Evolutionary conservation across 768 basidiomycete species (phyloP), one percentile per base, ranked within the genome.

Genomic region (Suillus clintonianus): DNA sequence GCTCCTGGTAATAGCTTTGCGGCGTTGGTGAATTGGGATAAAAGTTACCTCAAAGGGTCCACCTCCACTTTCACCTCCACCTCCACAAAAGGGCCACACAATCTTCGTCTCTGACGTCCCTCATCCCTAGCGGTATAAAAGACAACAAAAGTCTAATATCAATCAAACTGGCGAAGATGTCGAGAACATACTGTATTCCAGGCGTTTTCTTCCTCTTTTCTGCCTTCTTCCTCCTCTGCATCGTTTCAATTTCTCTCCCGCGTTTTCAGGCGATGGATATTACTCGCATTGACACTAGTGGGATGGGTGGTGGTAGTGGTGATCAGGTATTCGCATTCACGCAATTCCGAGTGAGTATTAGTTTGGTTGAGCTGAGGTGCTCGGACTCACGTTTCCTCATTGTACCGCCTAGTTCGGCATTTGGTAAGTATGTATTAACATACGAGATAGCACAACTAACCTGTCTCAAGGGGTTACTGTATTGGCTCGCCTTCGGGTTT

Each of bases 161-260:
- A n/a, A 43, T 39, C 60, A 41, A 51, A 36, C 50, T 64, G 63
- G 60, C 60, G 14, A 65, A 59, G 5, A 85, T 82, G 81, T 65
- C 78, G 24, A 82, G 86, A 65, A 68, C 75, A 30, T 86, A 89
- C 77, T 88, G 87, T 70, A 78, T 91, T 64, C 87, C 88, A 4
- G 88, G 86, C 37, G 68, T 85, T 42, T 73, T 86, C 67, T 81
- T 86, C 67, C 76, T 91, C 60, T 78, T 85, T 69, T 76, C 74
- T 50, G 90, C 91, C 32, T 83, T 91, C 63, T 81, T 89, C 2
- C 83, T 92, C 65, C 84, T 83, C 67, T 79, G 92, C 71, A 77
- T 92, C 65, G 84, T 86, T 37, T 87, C 90, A 14, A 81, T 93
- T 56, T 92, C 91, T 17, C 78, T 92, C 4, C 91, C 92, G 1